A percentile compares a stretch with the other conserved stretches of the same genome.
Conservation (phyloP, 129 eudicot species). For the Silybum marianum region DNA sequence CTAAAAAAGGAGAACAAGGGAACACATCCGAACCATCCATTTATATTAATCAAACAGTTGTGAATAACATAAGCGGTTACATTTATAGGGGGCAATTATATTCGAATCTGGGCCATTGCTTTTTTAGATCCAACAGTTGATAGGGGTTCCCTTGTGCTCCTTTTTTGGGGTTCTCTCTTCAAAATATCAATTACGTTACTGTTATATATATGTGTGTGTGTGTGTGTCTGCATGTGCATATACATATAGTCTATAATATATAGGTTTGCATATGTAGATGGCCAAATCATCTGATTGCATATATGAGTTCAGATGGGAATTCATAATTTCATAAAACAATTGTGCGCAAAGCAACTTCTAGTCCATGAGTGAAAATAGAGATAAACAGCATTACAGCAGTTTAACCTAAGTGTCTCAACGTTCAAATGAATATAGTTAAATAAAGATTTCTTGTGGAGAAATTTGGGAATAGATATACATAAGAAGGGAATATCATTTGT, state of each 20-base stretch:
- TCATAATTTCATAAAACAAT: neutral
- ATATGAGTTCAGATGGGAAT: conserved; percentile 1
- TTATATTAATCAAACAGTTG: too few species aligned
- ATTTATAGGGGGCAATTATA: too few species aligned
- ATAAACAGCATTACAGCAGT: neutral
- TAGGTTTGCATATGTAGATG: neutral
- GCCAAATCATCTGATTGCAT: neutral
- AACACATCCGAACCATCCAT: too few species aligned
- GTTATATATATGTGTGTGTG: neutral
- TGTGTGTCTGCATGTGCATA: neutral
- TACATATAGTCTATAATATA: neutral
- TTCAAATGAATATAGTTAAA: neutral
- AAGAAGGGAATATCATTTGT: neutral
- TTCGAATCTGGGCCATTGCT: too few species aligned
- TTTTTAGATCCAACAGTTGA: too few species aligned
- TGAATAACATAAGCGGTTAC: too few species aligned
- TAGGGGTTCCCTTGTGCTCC: too few species aligned
- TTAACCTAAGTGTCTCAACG: conserved; percentile 13
- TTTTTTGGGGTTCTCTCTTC: too few species aligned
- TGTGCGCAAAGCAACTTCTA: conserved; percentile 17
- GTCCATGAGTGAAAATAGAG: neutral
- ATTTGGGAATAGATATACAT: neutral
- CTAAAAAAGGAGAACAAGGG: too few species aligned
- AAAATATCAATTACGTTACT: too few species aligned
- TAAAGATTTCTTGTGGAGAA: too few species aligned